phyloP scores from a whole-genome alignment of 345 rosid genomes.

The Gossypium turneri region DNA sequence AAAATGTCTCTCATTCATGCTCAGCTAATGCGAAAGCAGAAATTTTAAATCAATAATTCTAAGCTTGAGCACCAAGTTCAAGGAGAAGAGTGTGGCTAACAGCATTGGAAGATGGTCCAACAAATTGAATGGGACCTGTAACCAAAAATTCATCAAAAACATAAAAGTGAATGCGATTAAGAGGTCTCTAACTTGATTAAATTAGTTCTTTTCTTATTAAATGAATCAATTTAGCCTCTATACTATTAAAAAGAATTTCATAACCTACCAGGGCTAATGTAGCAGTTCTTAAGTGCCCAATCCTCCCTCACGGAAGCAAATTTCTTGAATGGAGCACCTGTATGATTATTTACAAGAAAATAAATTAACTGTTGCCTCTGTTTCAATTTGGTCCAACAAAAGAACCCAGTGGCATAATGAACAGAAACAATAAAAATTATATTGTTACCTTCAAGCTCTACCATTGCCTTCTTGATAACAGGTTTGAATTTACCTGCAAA shows the following conservation, averaged over 20 bases:
- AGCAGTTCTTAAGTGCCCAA: slow-evolving; percentile 81
- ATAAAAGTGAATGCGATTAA: background rate
- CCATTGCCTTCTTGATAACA: slow-evolving; percentile 99
- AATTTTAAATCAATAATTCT: slow-evolving; percentile 11
- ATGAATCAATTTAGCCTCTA: too few species aligned
- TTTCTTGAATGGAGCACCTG: slow-evolving; percentile 89
- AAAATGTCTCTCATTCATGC: background rate
- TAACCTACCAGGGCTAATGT: slow-evolving; percentile 88
- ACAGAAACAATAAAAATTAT: background rate
- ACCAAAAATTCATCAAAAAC: background rate
- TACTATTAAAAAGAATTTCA: background rate
- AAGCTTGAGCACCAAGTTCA: slow-evolving; percentile 69
- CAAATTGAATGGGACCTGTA: slow-evolving; percentile 90
- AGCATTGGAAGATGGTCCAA: slow-evolving; percentile 62
- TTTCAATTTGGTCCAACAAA: background rate
- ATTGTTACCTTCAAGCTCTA: slow-evolving; percentile 80
- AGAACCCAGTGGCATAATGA: background rate
- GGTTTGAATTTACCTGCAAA: slow-evolving; percentile 86
- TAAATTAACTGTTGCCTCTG: background rate
- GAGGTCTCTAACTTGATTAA: too few species aligned
- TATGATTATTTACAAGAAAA: background rate
- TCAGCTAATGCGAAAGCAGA: background rate
- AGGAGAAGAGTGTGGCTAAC: slow-evolving; percentile 63
- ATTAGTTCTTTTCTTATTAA: too few species aligned
- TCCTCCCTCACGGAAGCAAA: slow-evolving; percentile 67